Percentiles rank a stretch among this genome's conserved stretches.
phyloP scores from a whole-genome alignment of 2,329 filamentous ascomycete species.

The Thermothelomyces thermophilus region DNA sequence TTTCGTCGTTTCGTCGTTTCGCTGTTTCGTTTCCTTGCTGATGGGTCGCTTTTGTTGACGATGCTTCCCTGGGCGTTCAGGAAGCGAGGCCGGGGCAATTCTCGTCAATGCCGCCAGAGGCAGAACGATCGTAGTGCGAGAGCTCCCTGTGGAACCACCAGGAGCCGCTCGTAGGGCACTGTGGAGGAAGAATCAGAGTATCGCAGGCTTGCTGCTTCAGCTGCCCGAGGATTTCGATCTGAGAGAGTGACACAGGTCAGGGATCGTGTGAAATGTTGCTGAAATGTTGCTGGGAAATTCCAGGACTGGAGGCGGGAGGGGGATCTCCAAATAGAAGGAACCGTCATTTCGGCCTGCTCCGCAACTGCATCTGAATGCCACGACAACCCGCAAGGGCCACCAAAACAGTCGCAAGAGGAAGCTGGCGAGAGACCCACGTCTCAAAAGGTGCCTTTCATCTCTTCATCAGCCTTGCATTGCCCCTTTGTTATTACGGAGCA shows the following conservation, averaged over 20 bases:
- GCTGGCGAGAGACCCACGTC: constrained; percentile 3
- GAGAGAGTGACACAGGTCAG: neutral
- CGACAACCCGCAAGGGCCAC: constrained; percentile 21
- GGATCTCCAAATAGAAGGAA: neutral
- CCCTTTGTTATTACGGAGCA: too few species aligned
- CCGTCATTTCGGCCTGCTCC: constrained; percentile 4
- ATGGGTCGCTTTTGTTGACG: neutral
- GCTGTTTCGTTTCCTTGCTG: neutral
- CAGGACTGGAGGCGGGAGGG: constrained; percentile 9
- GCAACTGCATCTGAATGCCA: constrained; percentile 14
- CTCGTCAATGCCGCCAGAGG: neutral
- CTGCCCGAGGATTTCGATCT: neutral
- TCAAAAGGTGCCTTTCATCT: neutral
- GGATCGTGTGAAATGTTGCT: neutral
- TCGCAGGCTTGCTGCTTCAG: neutral
- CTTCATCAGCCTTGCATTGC: too few species aligned
- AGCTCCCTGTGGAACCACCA: neutral
- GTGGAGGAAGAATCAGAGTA: too few species aligned
- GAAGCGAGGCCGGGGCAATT: neutral
- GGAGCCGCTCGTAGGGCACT: too few species aligned
- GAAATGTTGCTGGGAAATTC: neutral
- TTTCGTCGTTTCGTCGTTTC: constrained; percentile 5
- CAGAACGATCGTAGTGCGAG: neutral
- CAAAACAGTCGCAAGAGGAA: neutral
- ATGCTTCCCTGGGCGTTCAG: neutral